Conservation (phyloP, 352 stramenopile genomes). For the Elongisporangium undulatum region DNA sequence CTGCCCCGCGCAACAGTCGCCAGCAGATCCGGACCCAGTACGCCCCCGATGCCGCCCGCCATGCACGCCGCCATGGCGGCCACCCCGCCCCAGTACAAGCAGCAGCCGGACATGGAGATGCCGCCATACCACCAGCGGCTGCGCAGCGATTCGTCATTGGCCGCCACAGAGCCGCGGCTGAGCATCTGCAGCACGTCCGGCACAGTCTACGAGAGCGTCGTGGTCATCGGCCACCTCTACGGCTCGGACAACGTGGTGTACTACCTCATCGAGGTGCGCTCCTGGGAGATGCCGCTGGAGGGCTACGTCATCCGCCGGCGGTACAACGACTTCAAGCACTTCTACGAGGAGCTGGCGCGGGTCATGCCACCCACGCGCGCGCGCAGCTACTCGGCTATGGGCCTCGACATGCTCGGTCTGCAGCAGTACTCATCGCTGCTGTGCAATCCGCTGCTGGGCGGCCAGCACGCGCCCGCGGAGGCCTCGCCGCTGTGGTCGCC, state of each 20-base stretch:
- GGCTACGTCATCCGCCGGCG: constrained; percentile 71
- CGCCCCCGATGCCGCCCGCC: not conserved
- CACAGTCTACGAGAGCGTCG: constrained; percentile 65
- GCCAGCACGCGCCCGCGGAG: constrained; percentile 14
- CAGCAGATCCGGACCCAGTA: not conserved
- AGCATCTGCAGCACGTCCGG: constrained; percentile 67
- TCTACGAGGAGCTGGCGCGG: constrained; percentile 48
- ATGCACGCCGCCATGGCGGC: not conserved
- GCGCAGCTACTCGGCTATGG: constrained; percentile 12
- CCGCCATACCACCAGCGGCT: constrained; percentile 22
- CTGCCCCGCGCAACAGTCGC: not conserved
- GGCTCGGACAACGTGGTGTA: constrained; percentile 68
- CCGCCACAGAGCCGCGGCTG: constrained; percentile 28
- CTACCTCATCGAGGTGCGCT: constrained; percentile 72
- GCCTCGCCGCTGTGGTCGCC: constrained; percentile 52
- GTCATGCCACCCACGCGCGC: constrained; percentile 39
- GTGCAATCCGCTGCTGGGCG: constrained; percentile 34
- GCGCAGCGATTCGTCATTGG: constrained; percentile 24
- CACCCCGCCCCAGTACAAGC: not conserved
- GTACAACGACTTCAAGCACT: constrained; percentile 71
- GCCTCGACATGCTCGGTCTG: constrained; percentile 16
- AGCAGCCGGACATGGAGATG: not conserved
- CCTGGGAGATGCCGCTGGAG: constrained; percentile 67
- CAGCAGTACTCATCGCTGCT: constrained; percentile 42
- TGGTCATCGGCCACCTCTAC: constrained; percentile 60